phyloP scores from a whole-genome alignment of 2,329 filamentous ascomycete genomes.

The Fusarium nisikadoi region DNA sequence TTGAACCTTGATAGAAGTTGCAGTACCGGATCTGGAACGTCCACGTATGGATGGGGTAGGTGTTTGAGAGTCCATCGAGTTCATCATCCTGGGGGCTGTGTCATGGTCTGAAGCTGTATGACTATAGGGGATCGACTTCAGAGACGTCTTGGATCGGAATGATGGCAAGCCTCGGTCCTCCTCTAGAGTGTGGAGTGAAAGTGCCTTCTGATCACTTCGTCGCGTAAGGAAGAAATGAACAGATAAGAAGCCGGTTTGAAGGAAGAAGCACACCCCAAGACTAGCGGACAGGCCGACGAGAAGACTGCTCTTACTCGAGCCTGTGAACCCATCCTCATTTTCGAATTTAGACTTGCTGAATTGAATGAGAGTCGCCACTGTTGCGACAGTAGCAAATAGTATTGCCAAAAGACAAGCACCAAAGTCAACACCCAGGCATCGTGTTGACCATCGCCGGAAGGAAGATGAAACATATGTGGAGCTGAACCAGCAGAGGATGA shows the following conservation, averaged over 20 bases:
- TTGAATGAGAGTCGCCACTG: slow-evolving; percentile 57
- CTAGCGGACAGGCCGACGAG: slow-evolving; percentile 58
- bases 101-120: slow-evolving; percentile 53
- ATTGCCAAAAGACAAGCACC: slow-evolving; percentile 52
- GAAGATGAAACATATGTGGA: slow-evolving; percentile 46
- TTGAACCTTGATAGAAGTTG: slow-evolving; percentile 50
- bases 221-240: slow-evolving; percentile 56
- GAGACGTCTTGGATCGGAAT: slow-evolving; percentile 42
- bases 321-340: slow-evolving; percentile 18
- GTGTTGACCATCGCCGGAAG: slow-evolving; percentile 39
- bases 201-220: slow-evolving; percentile 25
- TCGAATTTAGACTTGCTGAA: slow-evolving; percentile 41
- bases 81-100: slow-evolving; percentile 47
- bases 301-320: slow-evolving; percentile 46
- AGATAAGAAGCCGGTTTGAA: slow-evolving; percentile 62
- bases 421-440: slow-evolving; percentile 42
- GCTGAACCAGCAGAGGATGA: slow-evolving; percentile 46
- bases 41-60: slow-evolving; percentile 56
- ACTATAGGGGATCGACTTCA: slow-evolving; percentile 66
- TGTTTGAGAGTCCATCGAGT: slow-evolving; percentile 52
- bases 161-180: slow-evolving; percentile 36
- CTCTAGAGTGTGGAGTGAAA: slow-evolving; percentile 39
- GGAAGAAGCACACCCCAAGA: slow-evolving; percentile 57
- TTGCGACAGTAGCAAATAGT: slow-evolving; percentile 57
- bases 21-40: slow-evolving; percentile 40